Evolutionary conservation across 2,329 filamentous ascomycete species (phyloP), one percentile per base, ranked within the genome.

Genomic region (Calonectria ilicicola): DNA sequence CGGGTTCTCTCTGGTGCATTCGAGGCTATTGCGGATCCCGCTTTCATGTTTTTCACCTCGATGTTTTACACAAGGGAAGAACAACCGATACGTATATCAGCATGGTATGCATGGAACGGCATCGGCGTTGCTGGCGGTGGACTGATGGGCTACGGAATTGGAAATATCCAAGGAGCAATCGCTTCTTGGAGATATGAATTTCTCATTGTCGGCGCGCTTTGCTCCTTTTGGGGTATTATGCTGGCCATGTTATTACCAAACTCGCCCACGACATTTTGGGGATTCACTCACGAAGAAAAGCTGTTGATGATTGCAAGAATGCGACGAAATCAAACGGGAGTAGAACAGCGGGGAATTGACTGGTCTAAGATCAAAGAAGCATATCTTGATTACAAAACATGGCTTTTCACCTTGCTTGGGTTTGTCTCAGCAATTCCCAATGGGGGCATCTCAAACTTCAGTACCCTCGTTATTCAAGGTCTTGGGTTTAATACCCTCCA

Each of bases 131-230:
- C 90, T 0, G 85, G 91, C 0, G 90, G 90, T 53, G 90, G 90
- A 0, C 76, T 85, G 8, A 82, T 84, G 79, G 82, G 89, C 0
- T 92, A 90, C 69, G 91, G 87, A 0, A 92, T 93, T 53, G 91
- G 91, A 1, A 86, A 91, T 73, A 91, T 91, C 74, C 84, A 86
- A 46, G 90, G 89, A 15, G 83, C 85, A 1, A 84, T 93, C 23
- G 85, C 88, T 0, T 89, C 88, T 0, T 94, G 92, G 92, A 90
- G 90, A 77, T 93, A 92, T 74, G 91, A 93, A 67, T 94, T 94
- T 78, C 82, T 94, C 19, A 88, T 94, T 23, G 91, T 91, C 3
- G 86, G 86, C 8, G 85, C 89, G 1, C 84, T 93, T 12, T 93
- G 90, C 70, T 85, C 89, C n/a, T 70, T 85, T 14, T 93, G 91